A percentile compares a stretch with the other conserved stretches of the same genome.
These are phyloP conservation scores for Cinnamomum micranthum DNA, from an alignment of 164 flowering plant genomes.

Conservation along the genomic window DNA sequence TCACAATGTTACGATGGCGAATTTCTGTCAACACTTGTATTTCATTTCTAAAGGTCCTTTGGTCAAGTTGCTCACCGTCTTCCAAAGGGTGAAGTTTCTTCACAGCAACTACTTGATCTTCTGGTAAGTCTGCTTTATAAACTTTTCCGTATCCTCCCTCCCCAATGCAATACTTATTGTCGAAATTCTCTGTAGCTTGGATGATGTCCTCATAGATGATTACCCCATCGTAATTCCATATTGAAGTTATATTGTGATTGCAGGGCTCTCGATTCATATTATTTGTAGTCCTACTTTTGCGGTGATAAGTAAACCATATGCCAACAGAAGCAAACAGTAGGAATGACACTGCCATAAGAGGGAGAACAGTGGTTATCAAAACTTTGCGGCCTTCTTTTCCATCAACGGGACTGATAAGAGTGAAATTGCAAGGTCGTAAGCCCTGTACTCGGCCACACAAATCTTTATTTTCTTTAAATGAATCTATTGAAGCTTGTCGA, in stretches of 20 bases:
- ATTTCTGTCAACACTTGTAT: slow-evolving; percentile 41
- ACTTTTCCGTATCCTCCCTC: slow-evolving; percentile 16
- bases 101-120: slow-evolving; percentile 19
- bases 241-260: background rate
- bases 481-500: too few relatives aligned
- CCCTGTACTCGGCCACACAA: too few relatives aligned
- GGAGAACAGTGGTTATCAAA: too few relatives aligned
- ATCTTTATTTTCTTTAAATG: too few relatives aligned
- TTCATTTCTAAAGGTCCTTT: slow-evolving; percentile 47
- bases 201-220: slow-evolving; percentile 12
- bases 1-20: slow-evolving; percentile 56
- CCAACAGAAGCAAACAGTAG: too few relatives aligned
- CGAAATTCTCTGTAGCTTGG: slow-evolving; percentile 14
- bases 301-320: too few relatives aligned
- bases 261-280: too few relatives aligned
- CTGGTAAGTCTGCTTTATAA: slow-evolving; percentile 9
- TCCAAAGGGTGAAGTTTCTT: slow-evolving; percentile 31
- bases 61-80: slow-evolving; percentile 8
- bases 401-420: too few relatives aligned
- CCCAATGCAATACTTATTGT: slow-evolving; percentile 12
- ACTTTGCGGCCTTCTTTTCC: too few relatives aligned
- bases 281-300: too few relatives aligned
- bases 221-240: slow-evolving; percentile 13
- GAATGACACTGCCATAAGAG: too few relatives aligned
- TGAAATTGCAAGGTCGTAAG: too few relatives aligned